Percentiles rank a stretch among this genome's conserved stretches.
Evolutionary conservation across 331 rosid species (phyloP).

Genomic region (Rosa hybrid): DNA sequence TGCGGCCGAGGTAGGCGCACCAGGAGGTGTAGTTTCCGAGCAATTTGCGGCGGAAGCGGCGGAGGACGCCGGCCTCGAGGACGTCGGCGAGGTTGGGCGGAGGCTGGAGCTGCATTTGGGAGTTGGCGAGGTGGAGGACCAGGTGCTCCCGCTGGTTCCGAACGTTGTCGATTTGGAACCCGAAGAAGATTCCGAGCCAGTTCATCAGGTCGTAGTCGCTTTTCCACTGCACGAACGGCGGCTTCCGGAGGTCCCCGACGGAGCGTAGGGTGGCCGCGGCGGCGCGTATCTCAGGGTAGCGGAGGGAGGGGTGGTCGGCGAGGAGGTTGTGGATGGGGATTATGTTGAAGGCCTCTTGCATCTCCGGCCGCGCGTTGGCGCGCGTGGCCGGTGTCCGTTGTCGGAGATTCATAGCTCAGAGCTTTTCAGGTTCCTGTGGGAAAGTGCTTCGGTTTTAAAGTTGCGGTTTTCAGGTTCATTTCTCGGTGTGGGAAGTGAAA

Average conservation of each 20-base stretch:
- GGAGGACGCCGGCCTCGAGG: constrained; percentile 53
- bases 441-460: not conserved
- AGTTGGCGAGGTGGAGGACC: constrained; percentile 88
- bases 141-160: constrained; percentile 90
- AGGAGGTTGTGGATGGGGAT: constrained; percentile 77
- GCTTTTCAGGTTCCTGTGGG: not conserved
- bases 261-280: constrained; percentile 71
- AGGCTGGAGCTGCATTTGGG: constrained; percentile 82
- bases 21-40: constrained; percentile 68
- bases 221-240: constrained; percentile 52
- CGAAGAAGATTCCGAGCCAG: constrained; percentile 72
- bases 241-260: constrained; percentile 73
- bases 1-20: constrained; percentile 77
- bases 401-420: constrained; percentile 18
- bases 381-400: constrained; percentile 29
- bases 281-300: constrained; percentile 84
- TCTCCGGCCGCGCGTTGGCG: constrained; percentile 22
- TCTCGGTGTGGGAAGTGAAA: not conserved
- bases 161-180: constrained; percentile 82
- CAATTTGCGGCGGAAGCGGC: constrained; percentile 53
- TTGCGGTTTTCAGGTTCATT: not conserved
- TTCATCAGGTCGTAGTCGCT: constrained; percentile 73
- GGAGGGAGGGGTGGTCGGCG: constrained; percentile 80
- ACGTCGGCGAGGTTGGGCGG: constrained; percentile 43
- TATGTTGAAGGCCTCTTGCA: constrained; percentile 57